Evolutionary conservation across 805 yeast genomes (phyloP), one percentile per base, ranked within the genome.

Genomic region (Wickerhamiella slavikovae): DNA sequence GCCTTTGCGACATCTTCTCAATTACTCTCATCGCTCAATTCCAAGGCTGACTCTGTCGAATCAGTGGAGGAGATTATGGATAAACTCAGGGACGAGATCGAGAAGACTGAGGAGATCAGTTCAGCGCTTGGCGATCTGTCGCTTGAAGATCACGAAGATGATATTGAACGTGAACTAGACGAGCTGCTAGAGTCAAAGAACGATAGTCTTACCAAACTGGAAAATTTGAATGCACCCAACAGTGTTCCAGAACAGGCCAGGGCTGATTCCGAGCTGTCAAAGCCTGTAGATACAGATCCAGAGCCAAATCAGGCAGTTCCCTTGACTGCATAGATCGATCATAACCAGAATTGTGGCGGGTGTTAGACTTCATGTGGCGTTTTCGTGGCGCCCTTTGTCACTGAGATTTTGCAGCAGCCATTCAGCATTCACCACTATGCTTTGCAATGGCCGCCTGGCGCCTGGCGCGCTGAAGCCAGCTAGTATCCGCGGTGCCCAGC

Each of bases 11-110:
- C 50, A 12, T 55, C 64, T 15, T 44, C 52, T 4, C 40, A 40
- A 6, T 43, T 58, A 13, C 45, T 64, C 20, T 43, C 44, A 28
- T 35, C 43, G 16, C 47, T 65, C 27, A 62, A 63, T 33, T 30
- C 45, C 6, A 54, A 53, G 28, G 37, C 55, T 20, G 67, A 64
- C 3, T 62, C 62, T 2, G 47, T 54, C 10, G 66, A 62, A 7
- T 44, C 48, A 21, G 59, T 64, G 1, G 58, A 55, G 15, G 49
- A 52, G 3, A 36, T 60, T 4, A 43, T 62, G 38, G 61, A 57
- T 29, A 55, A 52, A 25, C 38, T 64, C 9, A 45, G 51, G 11
- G 60, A 56, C 7, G 54, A 57, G 27, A 44, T 44, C 18, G 47
- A 41, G 7, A 52, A 51, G 12, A 43, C 56, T 4, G 59, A 58